These are phyloP conservation scores for Platanthera guangdongensis DNA, from an alignment of 106 monocot genomes.

Conservation along the genomic window DNA sequence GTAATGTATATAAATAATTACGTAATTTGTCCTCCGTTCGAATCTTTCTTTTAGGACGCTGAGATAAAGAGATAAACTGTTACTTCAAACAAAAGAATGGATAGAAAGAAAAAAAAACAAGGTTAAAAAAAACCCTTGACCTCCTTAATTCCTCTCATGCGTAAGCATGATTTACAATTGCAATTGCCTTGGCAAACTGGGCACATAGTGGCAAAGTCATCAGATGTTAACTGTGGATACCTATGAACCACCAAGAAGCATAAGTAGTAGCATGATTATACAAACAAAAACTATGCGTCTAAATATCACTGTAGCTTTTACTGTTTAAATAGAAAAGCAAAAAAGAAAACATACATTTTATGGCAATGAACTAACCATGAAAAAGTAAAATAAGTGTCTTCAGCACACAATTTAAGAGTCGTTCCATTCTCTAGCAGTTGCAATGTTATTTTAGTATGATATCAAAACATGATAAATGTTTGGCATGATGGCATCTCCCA, in stretches of 20 bases:
- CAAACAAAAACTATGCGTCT: neutral
- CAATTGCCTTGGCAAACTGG: slow-evolving; percentile 49
- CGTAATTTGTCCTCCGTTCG: slow-evolving; percentile 15
- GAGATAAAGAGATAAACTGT: neutral
- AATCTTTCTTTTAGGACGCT: slow-evolving; percentile 31
- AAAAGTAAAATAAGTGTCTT: too few species aligned
- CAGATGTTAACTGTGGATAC: slow-evolving; percentile 47
- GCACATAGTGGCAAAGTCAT: slow-evolving; percentile 35
- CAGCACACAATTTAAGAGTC: too few species aligned
- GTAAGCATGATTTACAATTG: slow-evolving; percentile 65
- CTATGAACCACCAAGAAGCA: slow-evolving; percentile 14
- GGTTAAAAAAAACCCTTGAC: slow-evolving; percentile 14
- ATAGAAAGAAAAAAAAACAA: neutral
- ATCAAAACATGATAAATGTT: too few species aligned
- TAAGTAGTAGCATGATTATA: neutral
- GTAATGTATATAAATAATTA: slow-evolving; percentile 29
- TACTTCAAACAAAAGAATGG: neutral
- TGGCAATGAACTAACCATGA: too few species aligned
- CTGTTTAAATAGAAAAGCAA: too few species aligned
- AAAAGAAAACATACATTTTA: too few species aligned
- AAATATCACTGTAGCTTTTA: too few species aligned
- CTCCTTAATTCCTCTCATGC: slow-evolving; percentile 41
- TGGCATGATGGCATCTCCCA: too few species aligned
- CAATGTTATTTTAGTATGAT: too few species aligned
- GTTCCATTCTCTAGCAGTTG: too few species aligned